These are phyloP conservation scores for Cordyceps cateniannulata DNA, from an alignment of 2,329 filamentous ascomycete genomes.

Conservation along the genomic window DNA sequence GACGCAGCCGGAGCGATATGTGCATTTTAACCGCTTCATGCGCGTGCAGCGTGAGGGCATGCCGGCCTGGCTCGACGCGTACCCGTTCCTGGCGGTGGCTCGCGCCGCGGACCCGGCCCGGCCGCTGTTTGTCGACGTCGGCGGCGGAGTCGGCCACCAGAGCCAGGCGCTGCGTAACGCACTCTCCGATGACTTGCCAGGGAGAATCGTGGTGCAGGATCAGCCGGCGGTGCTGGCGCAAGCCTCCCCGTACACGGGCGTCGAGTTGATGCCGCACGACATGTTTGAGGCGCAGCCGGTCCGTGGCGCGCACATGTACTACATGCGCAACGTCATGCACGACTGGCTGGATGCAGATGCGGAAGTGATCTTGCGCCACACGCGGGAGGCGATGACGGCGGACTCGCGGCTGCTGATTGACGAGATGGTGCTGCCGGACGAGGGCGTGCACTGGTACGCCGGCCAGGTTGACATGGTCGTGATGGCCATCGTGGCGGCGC, in stretches of 20 bases:
- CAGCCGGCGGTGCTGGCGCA: slow-evolving; percentile 20
- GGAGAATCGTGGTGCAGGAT: slow-evolving; percentile 21
- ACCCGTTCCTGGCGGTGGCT: background rate
- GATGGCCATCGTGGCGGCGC: slow-evolving; percentile 17
- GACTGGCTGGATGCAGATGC: slow-evolving; percentile 40
- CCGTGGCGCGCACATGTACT: slow-evolving; percentile 34
- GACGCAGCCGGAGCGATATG: background rate
- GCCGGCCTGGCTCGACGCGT: slow-evolving; percentile 3
- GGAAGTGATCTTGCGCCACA: slow-evolving; percentile 24
- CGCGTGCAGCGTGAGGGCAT: slow-evolving; percentile 3
- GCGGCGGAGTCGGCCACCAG: slow-evolving; percentile 9
- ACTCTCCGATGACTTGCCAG: background rate
- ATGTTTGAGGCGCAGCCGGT: slow-evolving; percentile 34
- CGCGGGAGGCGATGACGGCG: slow-evolving; percentile 17
- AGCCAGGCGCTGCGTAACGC: background rate
- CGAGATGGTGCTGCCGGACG: slow-evolving; percentile 9
- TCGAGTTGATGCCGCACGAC: slow-evolving; percentile 24
- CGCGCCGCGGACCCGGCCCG: too few relatives aligned
- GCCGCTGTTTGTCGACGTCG: slow-evolving; percentile 5
- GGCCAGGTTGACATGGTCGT: slow-evolving; percentile 12
- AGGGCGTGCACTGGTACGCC: background rate
- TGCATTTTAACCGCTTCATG: slow-evolving; percentile 5
- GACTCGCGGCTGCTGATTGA: slow-evolving; percentile 5
- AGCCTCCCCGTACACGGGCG: slow-evolving; percentile 16
- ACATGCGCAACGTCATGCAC: slow-evolving; percentile 43